phyloP scores from a whole-genome alignment of 768 basidiomycete species.

The Rhizopogon vinicolor region DNA sequence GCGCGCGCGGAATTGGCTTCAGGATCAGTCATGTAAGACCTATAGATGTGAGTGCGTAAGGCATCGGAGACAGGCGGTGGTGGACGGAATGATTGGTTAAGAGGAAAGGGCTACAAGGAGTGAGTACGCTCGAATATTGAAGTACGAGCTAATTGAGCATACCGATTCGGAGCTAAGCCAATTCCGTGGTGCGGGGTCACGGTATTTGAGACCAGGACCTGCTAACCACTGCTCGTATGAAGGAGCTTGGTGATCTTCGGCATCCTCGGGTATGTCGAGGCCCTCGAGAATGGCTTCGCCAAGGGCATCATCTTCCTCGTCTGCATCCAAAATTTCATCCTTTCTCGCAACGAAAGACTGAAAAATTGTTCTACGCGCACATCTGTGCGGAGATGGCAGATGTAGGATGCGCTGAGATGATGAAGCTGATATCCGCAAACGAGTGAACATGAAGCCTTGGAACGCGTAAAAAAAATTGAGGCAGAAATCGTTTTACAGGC shows the following conservation, averaged over 20 bases:
- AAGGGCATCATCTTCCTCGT: slow-evolving; percentile 10
- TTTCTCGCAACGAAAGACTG: slow-evolving; percentile 8
- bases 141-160: slow-evolving; percentile 28
- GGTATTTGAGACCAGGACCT: slow-evolving; percentile 16
- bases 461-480: slow-evolving; percentile 12
- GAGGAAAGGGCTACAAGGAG: slow-evolving; percentile 66
- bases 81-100: slow-evolving; percentile 82
- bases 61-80: slow-evolving; percentile 69
- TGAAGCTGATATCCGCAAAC: slow-evolving; percentile 13
- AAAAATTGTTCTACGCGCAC: slow-evolving; percentile 15
- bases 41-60: slow-evolving; percentile 53
- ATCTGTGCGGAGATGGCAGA: slow-evolving; percentile 5
- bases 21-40: slow-evolving; percentile 56
- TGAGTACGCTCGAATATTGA: slow-evolving; percentile 1
- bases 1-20: slow-evolving; percentile 48
- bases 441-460: slow-evolving; percentile 15
- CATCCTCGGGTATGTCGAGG: slow-evolving; percentile 7
- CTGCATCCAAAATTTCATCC: background rate
- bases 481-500: background rate
- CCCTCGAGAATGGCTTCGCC: slow-evolving; percentile 13
- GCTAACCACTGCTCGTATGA: slow-evolving; percentile 9
- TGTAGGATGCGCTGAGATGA: slow-evolving; percentile 1
- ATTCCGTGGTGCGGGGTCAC: slow-evolving; percentile 39
- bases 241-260: slow-evolving; percentile 6
- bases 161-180: slow-evolving; percentile 62